phyloP scores from a whole-genome alignment of 495 filamentous ascomycete genomes.

The Venustampulla echinocandica region DNA sequence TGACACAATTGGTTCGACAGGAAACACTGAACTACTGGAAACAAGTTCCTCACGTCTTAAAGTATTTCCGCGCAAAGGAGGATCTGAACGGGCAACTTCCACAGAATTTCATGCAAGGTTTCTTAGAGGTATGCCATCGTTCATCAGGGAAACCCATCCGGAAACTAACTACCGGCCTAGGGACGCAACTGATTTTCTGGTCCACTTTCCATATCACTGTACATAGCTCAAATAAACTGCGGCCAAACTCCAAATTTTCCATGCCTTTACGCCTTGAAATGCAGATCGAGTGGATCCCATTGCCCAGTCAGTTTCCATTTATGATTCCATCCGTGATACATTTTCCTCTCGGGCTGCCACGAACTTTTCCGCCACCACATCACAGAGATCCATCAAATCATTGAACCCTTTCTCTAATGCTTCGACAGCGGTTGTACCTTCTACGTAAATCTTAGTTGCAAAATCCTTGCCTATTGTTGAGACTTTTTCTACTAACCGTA shows the following conservation, averaged over 20 bases:
- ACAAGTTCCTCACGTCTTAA: slow-evolving; percentile 90
- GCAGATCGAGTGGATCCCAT: slow-evolving; percentile 1
- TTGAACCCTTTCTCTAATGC: slow-evolving; percentile 83
- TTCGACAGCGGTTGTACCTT: slow-evolving; percentile 69
- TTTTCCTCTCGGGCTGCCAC: slow-evolving; percentile 55
- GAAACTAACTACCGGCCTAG: slow-evolving; percentile 21
- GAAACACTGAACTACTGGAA: slow-evolving; percentile 99
- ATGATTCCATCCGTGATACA: slow-evolving; percentile 4
- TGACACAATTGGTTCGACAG: slow-evolving; percentile 33
- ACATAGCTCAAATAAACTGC: slow-evolving; percentile 22
- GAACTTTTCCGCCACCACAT: slow-evolving; percentile 85
- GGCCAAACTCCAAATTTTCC: slow-evolving; percentile 15
- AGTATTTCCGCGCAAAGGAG: slow-evolving; percentile 90
- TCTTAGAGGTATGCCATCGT: slow-evolving; percentile 55
- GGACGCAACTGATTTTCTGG: slow-evolving; percentile 27
- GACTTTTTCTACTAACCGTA: slow-evolving; percentile 52
- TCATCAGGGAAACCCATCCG: too few species aligned
- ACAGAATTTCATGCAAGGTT: slow-evolving; percentile 80
- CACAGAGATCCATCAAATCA: slow-evolving; percentile 82
- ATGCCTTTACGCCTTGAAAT: slow-evolving; percentile 18
- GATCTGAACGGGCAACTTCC: slow-evolving; percentile 71
- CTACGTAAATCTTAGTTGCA: slow-evolving; percentile 34
- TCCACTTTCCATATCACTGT: slow-evolving; percentile 17
- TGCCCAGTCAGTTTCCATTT: not conserved
- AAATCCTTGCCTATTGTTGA: not conserved